A percentile compares a stretch with the other conserved stretches of the same genome.
Conservation (phyloP, 1,284 basidiomycete species). For the Spongiforma sp. region DNA sequence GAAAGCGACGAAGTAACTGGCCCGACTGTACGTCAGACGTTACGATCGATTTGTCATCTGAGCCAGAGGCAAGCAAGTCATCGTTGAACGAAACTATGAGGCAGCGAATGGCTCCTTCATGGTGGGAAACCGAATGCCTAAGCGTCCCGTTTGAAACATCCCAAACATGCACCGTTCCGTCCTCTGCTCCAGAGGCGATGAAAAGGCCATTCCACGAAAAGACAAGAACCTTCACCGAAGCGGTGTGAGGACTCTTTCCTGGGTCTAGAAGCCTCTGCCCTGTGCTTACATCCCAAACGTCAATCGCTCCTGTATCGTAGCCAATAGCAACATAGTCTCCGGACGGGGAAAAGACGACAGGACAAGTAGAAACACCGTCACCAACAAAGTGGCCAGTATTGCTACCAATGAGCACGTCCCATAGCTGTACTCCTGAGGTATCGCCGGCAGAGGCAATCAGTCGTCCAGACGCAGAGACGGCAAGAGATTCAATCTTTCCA, state of each 20-base stretch:
- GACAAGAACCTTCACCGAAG: slow-evolving; percentile 14
- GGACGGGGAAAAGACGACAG: slow-evolving; percentile 29
- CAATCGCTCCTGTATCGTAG: slow-evolving; percentile 19
- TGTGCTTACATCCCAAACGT: slow-evolving; percentile 29
- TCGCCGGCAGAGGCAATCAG: slow-evolving; percentile 25
- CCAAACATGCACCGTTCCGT: slow-evolving; percentile 23
- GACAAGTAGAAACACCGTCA: slow-evolving; percentile 13
- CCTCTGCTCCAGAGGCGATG: slow-evolving; percentile 21
- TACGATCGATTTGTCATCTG: slow-evolving; percentile 22
- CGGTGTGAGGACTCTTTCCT: slow-evolving; percentile 3
- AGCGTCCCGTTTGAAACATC: slow-evolving; percentile 7
- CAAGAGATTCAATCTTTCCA: slow-evolving; percentile 17
- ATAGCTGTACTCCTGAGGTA: slow-evolving; percentile 24
- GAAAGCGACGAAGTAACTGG: slow-evolving; percentile 7
- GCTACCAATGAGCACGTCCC: slow-evolving; percentile 23
- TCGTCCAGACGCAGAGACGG: slow-evolving; percentile 21
- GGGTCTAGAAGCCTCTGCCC: slow-evolving; percentile 15
- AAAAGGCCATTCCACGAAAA: slow-evolving; percentile 17
- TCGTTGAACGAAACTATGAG: slow-evolving; percentile 21
- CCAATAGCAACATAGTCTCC: slow-evolving; percentile 26
- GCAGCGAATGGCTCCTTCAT: slow-evolving; percentile 14
- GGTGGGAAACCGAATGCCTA: slow-evolving; percentile 11
- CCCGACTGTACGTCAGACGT: slow-evolving; percentile 19
- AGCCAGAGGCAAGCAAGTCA: slow-evolving; percentile 25
- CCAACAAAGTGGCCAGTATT: slow-evolving; percentile 20